A percentile compares a stretch with the other conserved stretches of the same genome.
phyloP scores from a whole-genome alignment of 805 yeast species.

The Debaryomyces maramus region DNA sequence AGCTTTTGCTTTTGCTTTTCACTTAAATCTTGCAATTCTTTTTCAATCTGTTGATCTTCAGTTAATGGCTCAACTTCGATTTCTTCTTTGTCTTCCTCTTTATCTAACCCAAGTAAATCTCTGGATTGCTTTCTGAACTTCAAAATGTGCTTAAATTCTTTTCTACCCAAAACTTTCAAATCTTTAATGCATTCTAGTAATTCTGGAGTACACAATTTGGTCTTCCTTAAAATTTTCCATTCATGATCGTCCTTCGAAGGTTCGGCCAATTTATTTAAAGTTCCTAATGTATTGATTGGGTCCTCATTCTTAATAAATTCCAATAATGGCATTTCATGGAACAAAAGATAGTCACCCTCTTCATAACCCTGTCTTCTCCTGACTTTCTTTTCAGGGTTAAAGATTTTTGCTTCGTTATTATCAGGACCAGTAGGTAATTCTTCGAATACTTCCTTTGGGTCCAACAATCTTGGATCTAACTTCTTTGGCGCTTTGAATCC shows the following conservation, averaged over 20 bases:
- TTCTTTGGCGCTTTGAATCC: constrained; percentile 96
- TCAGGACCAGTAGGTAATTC: constrained; percentile 71
- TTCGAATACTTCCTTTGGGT: constrained; percentile 91
- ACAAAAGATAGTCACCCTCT: constrained; percentile 78
- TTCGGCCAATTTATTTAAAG: constrained; percentile 64
- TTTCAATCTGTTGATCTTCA: constrained; percentile 87
- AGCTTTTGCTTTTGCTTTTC: constrained; percentile 66
- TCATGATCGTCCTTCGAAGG: constrained; percentile 58
- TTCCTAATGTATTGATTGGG: constrained; percentile 81
- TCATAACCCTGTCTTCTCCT: constrained; percentile 96
- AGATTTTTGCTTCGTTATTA: constrained; percentile 85
- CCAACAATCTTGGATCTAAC: constrained; percentile 87
- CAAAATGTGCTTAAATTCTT: constrained; percentile 82
- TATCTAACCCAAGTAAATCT: constrained; percentile 67
- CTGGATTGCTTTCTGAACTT: constrained; percentile 91
- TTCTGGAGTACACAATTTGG: constrained; percentile 78
- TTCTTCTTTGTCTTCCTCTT: constrained; percentile 45
- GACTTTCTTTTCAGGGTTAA: constrained; percentile 87
- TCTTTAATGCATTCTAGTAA: constrained; percentile 83
- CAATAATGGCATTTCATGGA: constrained; percentile 69
- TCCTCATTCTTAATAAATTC: constrained; percentile 83
- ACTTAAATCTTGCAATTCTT: constrained; percentile 73
- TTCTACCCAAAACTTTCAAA: constrained; percentile 89
- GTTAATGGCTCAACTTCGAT: constrained; percentile 69
- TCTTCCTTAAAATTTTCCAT: constrained; percentile 66